phyloP scores from a whole-genome alignment of 305 asterid genomes.

The Fraxinus latifolia region DNA sequence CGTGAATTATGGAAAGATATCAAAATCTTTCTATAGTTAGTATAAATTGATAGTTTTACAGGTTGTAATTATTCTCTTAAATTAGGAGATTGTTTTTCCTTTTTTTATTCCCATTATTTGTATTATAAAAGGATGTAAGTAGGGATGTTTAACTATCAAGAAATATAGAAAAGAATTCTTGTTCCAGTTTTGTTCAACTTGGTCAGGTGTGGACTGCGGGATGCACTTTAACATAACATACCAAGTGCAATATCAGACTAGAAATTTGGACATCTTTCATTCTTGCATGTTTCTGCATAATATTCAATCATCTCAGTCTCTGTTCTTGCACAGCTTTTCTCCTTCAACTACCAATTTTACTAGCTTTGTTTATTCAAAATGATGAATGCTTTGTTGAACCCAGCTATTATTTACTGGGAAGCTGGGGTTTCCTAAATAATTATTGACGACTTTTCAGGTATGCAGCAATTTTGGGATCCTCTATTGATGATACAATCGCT shows the following conservation, averaged over 20 bases:
- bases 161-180: too few species aligned
- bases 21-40: too few species aligned
- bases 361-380: not conserved
- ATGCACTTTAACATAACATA: not conserved
- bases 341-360: not conserved
- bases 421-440: constrained; percentile 15
- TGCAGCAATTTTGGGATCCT: constrained; percentile 91
- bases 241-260: not conserved
- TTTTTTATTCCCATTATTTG: too few species aligned
- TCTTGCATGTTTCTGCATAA: constrained; percentile 16
- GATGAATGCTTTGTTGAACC: constrained; percentile 18
- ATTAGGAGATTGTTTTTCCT: too few species aligned
- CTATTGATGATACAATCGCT: constrained; percentile 58
- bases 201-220: not conserved
- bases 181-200: not conserved
- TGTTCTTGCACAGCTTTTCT: not conserved
- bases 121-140: too few species aligned
- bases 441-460: constrained; percentile 56
- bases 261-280: not conserved
- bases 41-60: too few species aligned
- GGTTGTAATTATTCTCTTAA: too few species aligned
- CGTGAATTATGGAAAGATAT: too few species aligned
- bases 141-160: too few species aligned
- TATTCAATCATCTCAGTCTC: not conserved
- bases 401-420: constrained; percentile 10